Evolutionary conservation across 352 stramenopile species (phyloP).

Genomic region (Phytophthora constricta): DNA sequence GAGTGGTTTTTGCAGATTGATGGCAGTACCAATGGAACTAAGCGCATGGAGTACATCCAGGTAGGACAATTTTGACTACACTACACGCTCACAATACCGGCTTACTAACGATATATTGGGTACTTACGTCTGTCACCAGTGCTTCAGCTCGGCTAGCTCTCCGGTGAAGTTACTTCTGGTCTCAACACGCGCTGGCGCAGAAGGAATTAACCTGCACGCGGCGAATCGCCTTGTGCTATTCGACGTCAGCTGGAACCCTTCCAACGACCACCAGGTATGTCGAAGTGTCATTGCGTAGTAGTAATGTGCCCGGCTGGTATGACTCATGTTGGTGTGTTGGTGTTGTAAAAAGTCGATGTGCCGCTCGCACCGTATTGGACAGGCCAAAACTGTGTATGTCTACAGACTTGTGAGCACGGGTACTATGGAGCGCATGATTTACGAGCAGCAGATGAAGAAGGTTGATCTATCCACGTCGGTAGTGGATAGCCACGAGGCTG

Average conservation of each 20-base stretch:
- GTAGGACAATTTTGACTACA: conserved; percentile 32
- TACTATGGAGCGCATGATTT: conserved; percentile 94
- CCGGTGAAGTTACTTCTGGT: conserved; percentile 76
- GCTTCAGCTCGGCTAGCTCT: conserved; percentile 65
- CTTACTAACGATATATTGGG: conserved; percentile 4
- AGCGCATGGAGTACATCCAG: conserved; percentile 89
- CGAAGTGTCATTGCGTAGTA: background rate
- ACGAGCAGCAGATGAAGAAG: conserved; percentile 91
- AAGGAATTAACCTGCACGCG: conserved; percentile 91
- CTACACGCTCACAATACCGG: background rate
- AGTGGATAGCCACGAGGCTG: conserved; percentile 58
- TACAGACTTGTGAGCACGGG: conserved; percentile 93
- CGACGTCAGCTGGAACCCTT: conserved; percentile 93
- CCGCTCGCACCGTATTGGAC: conserved; percentile 90
- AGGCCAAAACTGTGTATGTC: conserved; percentile 90
- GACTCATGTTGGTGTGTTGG: conserved; percentile 12
- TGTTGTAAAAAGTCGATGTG: conserved; percentile 84
- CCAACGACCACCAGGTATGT: conserved; percentile 86
- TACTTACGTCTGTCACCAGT: conserved; percentile 35
- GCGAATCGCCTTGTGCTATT: conserved; percentile 92
- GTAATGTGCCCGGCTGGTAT: background rate
- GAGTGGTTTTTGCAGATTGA: conserved; percentile 87
- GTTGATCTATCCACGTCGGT: conserved; percentile 80
- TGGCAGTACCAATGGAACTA: conserved; percentile 70
- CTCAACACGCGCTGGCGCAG: conserved; percentile 81